A percentile compares a stretch with the other conserved stretches of the same genome.
Evolutionary conservation across 345 rosid genomes (phyloP).

Genomic region (Noccaea caerulescens): DNA sequence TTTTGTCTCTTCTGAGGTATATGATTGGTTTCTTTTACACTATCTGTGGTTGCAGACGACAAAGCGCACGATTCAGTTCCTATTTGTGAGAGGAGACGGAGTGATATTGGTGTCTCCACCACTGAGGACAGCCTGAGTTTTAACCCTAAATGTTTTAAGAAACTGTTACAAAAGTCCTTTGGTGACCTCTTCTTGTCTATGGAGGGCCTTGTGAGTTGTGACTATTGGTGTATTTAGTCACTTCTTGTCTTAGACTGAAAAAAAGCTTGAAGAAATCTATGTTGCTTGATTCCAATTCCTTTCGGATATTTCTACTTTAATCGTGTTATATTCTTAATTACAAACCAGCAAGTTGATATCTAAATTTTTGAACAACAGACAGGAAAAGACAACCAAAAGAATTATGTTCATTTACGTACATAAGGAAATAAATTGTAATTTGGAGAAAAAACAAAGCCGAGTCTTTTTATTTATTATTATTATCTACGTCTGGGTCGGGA

Average conservation of each 20-base stretch:
- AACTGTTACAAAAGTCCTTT: conserved; percentile 7
- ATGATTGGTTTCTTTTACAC: neutral
- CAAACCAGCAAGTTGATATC: neutral
- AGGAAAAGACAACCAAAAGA: neutral
- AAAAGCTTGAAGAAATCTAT: conserved; percentile 23
- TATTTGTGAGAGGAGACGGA: conserved; percentile 98
- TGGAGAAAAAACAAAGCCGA: neutral
- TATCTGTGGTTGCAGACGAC: conserved; percentile 65
- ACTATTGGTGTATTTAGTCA: conserved; percentile 22
- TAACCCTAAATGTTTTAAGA: neutral
- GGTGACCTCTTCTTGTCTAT: neutral
- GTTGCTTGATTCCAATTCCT: conserved; percentile 2
- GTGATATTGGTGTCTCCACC: conserved; percentile 99
- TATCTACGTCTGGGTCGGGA: conserved; percentile 65
- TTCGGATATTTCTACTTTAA: neutral
- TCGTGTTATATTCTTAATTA: conserved; percentile 23
- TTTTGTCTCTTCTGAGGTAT: neutral
- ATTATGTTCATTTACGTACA: conserved; percentile 20
- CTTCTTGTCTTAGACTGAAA: conserved; percentile 29
- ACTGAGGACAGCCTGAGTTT: conserved; percentile 72
- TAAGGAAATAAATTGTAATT: neutral
- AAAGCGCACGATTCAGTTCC: conserved; percentile 78
- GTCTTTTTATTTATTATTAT: conserved; percentile 14
- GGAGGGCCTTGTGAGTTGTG: conserved; percentile 3
- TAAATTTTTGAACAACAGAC: neutral